Conservation (phyloP, 1,284 basidiomycete genomes). For the Phellopilus nigrolimitatus region DNA sequence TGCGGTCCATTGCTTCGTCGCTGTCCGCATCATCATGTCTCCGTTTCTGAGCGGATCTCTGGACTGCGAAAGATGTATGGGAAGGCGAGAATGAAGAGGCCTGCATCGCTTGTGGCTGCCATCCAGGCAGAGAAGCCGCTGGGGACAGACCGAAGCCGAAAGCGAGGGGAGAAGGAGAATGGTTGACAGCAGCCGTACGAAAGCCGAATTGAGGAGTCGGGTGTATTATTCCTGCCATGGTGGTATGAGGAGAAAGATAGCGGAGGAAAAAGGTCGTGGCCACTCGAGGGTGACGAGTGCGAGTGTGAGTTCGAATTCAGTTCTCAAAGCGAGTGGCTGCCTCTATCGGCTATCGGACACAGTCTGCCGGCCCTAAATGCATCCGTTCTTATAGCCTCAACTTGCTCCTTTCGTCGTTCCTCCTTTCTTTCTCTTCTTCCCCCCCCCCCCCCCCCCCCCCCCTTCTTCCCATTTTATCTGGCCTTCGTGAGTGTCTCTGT, state of each 20-base stretch:
- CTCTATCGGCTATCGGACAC: constrained; percentile 20
- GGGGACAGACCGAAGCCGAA: constrained; percentile 63
- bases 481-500: constrained; percentile 32
- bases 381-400: constrained; percentile 27
- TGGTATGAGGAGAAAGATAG: constrained; percentile 3
- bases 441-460: constrained; percentile 24
- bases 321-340: too few species aligned
- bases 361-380: constrained; percentile 18
- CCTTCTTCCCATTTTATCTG: constrained; percentile 22
- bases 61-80: constrained; percentile 33
- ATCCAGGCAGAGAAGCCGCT: constrained; percentile 35
- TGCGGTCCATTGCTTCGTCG: constrained; percentile 75
- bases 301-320: constrained; percentile 19
- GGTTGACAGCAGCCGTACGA: constrained; percentile 52
- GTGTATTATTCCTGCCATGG: constrained; percentile 65
- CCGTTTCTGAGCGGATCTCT: constrained; percentile 50
- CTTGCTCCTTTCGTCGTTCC: constrained; percentile 24
- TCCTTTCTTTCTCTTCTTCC: constrained; percentile 16
- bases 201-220: constrained; percentile 60
- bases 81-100: constrained; percentile 46
- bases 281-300: constrained; percentile 14
- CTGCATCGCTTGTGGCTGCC: constrained; percentile 33
- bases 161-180: constrained; percentile 60
- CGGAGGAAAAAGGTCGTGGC: constrained; percentile 25
- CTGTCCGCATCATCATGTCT: constrained; percentile 53